Evolutionary conservation across 1,139 yeast species (phyloP).

Genomic region (Kodamaea sp.): DNA sequence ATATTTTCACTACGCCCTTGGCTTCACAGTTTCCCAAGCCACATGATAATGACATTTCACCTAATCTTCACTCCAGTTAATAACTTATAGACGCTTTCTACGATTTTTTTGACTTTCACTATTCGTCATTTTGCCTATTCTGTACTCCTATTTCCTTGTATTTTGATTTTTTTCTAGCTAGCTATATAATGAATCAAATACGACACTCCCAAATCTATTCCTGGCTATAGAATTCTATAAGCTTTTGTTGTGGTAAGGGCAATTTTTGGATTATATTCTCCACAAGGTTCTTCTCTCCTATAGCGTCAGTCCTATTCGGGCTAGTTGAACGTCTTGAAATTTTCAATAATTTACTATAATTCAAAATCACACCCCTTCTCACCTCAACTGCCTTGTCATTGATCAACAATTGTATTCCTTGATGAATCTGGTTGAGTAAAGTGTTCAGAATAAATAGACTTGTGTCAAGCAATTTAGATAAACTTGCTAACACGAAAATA

Average conservation of each 20-base stretch:
- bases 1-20: neutral
- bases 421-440: slow-evolving; percentile 30
- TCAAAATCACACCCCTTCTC: slow-evolving; percentile 40
- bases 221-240: slow-evolving; percentile 40
- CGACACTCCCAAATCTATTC: slow-evolving; percentile 4
- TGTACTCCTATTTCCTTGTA: slow-evolving; percentile 5
- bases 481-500: slow-evolving; percentile 24
- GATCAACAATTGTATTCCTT: slow-evolving; percentile 26
- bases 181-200: neutral
- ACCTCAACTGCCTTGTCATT: slow-evolving; percentile 37
- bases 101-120: slow-evolving; percentile 1
- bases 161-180: slow-evolving; percentile 1
- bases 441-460: slow-evolving; percentile 21
- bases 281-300: slow-evolving; percentile 19
- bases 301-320: slow-evolving; percentile 5
- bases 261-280: slow-evolving; percentile 26
- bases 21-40: neutral
- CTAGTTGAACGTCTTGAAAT: slow-evolving; percentile 17
- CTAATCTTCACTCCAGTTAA: neutral
- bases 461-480: slow-evolving; percentile 23
- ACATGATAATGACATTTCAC: neutral
- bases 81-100: slow-evolving; percentile 3
- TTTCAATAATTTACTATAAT: slow-evolving; percentile 39
- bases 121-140: slow-evolving; percentile 7
- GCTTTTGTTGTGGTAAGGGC: slow-evolving; percentile 35